Base-by-base conservation (phyloP, 2,329 filamentous ascomycete genomes). In the Aspergillus cejpii region DNA sequence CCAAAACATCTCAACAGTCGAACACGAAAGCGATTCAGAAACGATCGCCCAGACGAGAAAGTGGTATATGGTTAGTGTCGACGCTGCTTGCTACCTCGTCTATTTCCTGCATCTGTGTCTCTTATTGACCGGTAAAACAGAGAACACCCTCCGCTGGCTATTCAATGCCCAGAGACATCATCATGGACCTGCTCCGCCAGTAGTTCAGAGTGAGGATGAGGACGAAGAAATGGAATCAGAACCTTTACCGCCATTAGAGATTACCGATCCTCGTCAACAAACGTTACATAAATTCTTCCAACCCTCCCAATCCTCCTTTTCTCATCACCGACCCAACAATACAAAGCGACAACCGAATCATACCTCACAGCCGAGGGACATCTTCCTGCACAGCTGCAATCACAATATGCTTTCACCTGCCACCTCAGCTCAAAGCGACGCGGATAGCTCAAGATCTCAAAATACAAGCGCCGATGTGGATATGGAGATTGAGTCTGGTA, bases 21-120 rank as follows among this genome's bases (percentile, higher is more conserved):
- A 14, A 83, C 79, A 44, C 69, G 74, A 47, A 83, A 83, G 62
- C 66, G 79, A 26, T 72, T 76, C 51, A 70, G 78, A 47, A 74
- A 81, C 58, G 74, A 76, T 55, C 69, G 79, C 36, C 79, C 79
- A 0, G 72, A 78, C 43, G 77, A 80, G 43, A 65, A 72, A 43
- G 61, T 68, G 12, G 71, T 82, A 44, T 75, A 79, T 58, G 72
- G 78, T 80, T 64, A 53, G 68, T 42, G 15, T 8, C n/a, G 37
- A 4, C 6, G 10, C 17, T 15, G 31, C 17, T 5, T 17, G 11
- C 10, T 2, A 15, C 15, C 17, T 10, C 15, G 11, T 34, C 8
- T 19, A 34, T 10, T 6, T 19, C 31, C 10, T 6, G 14, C 31
- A 2, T n/a, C 8, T 24, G 23, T 24, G 4, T 5, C 23, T 4